Base-by-base conservation (phyloP, 73 alveolate genomes). In the Blepharisma stoltei region DNA sequence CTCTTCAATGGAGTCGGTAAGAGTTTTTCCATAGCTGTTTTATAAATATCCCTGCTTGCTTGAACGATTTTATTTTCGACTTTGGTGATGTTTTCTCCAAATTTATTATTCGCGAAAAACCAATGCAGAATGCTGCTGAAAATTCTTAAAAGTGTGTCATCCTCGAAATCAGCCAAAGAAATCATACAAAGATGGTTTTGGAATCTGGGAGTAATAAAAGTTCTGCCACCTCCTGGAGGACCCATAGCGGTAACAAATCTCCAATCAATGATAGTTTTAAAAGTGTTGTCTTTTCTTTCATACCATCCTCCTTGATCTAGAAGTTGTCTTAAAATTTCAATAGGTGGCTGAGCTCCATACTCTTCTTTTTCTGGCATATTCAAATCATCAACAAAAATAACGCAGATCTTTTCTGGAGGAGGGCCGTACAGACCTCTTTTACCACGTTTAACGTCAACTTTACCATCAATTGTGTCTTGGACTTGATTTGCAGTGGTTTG, bases 201-300 rank as follows among this genome's bases (percentile, higher is more conserved):
- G 80, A 97, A 85, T 73, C 99, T 78, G 54, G 98, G 98, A 18
- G 99, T 95, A 70, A 97, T 92, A 89, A 90, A 95, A n/a, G 99
- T 94, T 65, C 98, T 90, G 44, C 99, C 99, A 37, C 99, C 99
- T 27, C 99, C 99, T 6, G 99, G 99, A 2, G 99, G 99, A 1
- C 99, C 99, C 99, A 98, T 98, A 14, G 99, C 99, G 11, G 98
- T 90, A 25, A 97, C 90, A 43, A 97, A 92, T 81, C 92, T 85
- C 44, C 95, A 88, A 75, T 97, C 98, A 83, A 92, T 90, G 80
- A 98, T 95, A 85, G 91, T 83, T 87, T 95, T 97, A 86, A 98
- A 98, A 37, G 98, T 97, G 71, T 96, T 86, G 65, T 95, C 99
- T 92, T 86, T 95, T 9, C 97, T 73, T 60, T 98, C 99, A 81